phyloP scores from a whole-genome alignment of 768 basidiomycete genomes.

The Gymnopilus junonius region DNA sequence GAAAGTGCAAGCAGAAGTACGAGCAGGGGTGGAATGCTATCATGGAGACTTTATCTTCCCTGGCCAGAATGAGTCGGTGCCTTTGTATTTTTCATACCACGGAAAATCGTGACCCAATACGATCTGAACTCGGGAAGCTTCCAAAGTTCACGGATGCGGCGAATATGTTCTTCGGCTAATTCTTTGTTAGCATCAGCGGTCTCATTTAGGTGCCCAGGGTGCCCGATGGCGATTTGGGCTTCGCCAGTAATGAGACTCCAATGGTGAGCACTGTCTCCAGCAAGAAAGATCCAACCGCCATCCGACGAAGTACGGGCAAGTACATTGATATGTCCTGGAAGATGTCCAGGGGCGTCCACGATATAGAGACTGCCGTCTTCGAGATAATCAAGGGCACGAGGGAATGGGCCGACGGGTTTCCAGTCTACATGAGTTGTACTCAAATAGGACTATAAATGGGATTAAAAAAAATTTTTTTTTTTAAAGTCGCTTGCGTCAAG shows the following conservation, averaged over 20 bases:
- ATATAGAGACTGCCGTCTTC: slow-evolving; percentile 64
- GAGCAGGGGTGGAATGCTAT: too few relatives aligned
- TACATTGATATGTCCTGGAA: slow-evolving; percentile 57
- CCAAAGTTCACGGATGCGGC: slow-evolving; percentile 41
- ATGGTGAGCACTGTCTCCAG: slow-evolving; percentile 61
- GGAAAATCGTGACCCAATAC: slow-evolving; percentile 57
- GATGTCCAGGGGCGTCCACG: slow-evolving; percentile 60
- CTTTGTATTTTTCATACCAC: slow-evolving; percentile 55
- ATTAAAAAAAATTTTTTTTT: too few relatives aligned
- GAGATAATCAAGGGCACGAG: slow-evolving; percentile 54
- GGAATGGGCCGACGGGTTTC: slow-evolving; percentile 53
- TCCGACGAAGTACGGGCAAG: slow-evolving; percentile 57
- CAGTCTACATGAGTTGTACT: too few relatives aligned
- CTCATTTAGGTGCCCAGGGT: slow-evolving; percentile 27
- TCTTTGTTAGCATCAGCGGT: slow-evolving; percentile 51
- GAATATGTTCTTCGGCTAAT: slow-evolving; percentile 45
- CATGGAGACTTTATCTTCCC: too few relatives aligned
- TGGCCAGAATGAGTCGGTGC: too few relatives aligned
- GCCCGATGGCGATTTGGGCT: slow-evolving; percentile 39
- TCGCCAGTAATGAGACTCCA: slow-evolving; percentile 53
- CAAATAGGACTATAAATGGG: too few relatives aligned
- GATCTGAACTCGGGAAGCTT: slow-evolving; percentile 45
- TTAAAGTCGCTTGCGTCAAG: too few relatives aligned
- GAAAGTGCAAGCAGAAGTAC: too few relatives aligned
- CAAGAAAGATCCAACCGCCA: slow-evolving; percentile 60